Conservation (phyloP, 768 basidiomycete species). For the Hortiboletus campestris region DNA sequence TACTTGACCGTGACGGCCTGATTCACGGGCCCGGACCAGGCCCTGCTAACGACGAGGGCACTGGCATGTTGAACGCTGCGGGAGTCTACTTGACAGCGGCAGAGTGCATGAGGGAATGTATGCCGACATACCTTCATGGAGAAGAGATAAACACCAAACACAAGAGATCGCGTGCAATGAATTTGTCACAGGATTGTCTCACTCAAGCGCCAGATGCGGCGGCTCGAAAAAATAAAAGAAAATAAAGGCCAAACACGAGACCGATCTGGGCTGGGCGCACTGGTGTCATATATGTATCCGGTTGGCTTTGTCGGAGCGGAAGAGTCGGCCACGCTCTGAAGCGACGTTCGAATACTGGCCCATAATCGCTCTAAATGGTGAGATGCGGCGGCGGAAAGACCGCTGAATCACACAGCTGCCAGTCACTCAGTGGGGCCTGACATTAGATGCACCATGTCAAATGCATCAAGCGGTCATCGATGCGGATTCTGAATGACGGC, state of each 20-base stretch:
- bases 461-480: conserved; percentile 8
- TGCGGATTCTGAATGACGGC: conserved; percentile 6
- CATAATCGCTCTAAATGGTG: conserved; percentile 3
- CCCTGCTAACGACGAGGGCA: conserved; percentile 1
- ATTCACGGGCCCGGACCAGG: conserved; percentile 3
- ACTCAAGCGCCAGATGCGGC: background rate
- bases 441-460: conserved; percentile 6
- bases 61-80: background rate
- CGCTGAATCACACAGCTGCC: background rate
- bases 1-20: background rate
- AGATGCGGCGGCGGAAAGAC: background rate
- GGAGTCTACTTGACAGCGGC: background rate
- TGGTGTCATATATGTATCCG: background rate
- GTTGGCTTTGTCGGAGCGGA: background rate
- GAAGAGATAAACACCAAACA: conserved; percentile 2
- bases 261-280: background rate
- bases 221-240: background rate
- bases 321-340: background rate
- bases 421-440: background rate
- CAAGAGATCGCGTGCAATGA: conserved; percentile 5
- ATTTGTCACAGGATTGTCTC: conserved; percentile 2
- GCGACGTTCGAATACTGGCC: conserved; percentile 1
- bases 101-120: background rate
- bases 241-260: background rate
- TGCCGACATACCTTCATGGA: conserved; percentile 12